A percentile compares a stretch with the other conserved stretches of the same genome.
These are phyloP conservation scores for Heliosperma pusillum DNA, from an alignment of 148 eudicot species.

Conservation along the genomic window DNA sequence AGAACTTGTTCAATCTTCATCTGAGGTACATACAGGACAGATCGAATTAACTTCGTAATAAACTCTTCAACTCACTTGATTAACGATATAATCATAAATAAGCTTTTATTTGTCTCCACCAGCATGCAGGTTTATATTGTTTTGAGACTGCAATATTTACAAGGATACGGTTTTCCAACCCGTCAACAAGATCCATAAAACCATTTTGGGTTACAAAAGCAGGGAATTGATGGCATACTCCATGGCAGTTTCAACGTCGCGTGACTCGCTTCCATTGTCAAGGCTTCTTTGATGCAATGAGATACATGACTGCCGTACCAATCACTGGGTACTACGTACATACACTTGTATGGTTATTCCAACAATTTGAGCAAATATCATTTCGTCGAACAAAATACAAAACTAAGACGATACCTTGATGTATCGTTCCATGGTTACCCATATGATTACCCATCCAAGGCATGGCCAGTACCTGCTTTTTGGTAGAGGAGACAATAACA, in stretches of 20 bases:
- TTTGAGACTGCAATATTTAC: background rate
- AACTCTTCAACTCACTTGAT: no score
- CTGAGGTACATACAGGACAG: no score
- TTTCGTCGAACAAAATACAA: background rate
- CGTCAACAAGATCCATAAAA: background rate
- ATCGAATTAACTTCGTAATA: no score
- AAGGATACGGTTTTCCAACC: background rate
- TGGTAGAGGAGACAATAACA: no score
- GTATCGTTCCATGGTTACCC: background rate
- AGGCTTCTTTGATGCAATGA: background rate
- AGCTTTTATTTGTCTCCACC: no score
- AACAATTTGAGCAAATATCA: background rate
- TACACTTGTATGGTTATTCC: background rate
- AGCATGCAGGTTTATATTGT: no score
- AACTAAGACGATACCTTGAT: slow-evolving; percentile 21
- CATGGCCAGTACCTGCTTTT: slow-evolving; percentile 22
- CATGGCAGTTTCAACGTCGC: background rate
- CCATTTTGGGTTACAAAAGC: background rate
- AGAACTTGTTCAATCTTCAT: no score
- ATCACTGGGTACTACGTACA: slow-evolving; percentile 8
- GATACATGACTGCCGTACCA: background rate
- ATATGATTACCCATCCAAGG: slow-evolving; percentile 8
- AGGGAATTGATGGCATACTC: no score
- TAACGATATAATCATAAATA: no score
- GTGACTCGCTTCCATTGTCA: background rate